phyloP scores from a whole-genome alignment of 805 yeast genomes.

The Monosporozyma siamensis region DNA sequence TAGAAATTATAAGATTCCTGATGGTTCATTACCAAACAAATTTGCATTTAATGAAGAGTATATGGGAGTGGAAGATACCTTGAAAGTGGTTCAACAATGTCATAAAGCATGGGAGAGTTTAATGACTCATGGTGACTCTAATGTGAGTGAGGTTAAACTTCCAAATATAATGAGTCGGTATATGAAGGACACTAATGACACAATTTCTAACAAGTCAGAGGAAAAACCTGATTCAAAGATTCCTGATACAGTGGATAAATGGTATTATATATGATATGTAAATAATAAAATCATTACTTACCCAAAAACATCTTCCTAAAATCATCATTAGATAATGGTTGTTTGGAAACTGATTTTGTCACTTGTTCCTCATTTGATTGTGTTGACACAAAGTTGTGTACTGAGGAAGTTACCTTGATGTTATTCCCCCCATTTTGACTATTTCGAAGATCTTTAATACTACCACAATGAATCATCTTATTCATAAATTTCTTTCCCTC shows the following conservation, averaged over 20 bases:
- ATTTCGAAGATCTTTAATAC: conserved; percentile 29
- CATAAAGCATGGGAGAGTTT: conserved; percentile 58
- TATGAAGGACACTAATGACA: conserved; percentile 13
- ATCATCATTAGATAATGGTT: conserved; percentile 30
- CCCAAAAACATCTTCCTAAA: conserved; percentile 31
- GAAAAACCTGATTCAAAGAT: conserved; percentile 11
- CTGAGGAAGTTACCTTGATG: no score
- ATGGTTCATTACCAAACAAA: conserved; percentile 65
- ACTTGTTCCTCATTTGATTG: not conserved
- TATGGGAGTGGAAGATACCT: conserved; percentile 48
- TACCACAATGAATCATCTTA: conserved; percentile 27
- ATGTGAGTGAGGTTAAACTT: not conserved
- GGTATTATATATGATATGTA: conserved; percentile 21
- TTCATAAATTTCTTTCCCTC: conserved; percentile 35
- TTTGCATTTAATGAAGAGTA: conserved; percentile 70
- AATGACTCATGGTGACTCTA: conserved; percentile 22
- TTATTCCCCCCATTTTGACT: no score
- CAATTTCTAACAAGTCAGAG: not conserved
- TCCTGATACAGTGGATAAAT: conserved; percentile 34
- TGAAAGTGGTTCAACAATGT: conserved; percentile 53
- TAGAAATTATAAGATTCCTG: conserved; percentile 73
- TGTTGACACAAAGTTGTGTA: no score
- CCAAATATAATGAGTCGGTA: not conserved
- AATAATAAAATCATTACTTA: conserved; percentile 8
- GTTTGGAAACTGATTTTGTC: not conserved